Percentiles rank a stretch among this genome's conserved stretches.
Evolutionary conservation across 495 filamentous ascomycete species (phyloP).

Genomic region (Hypoxylon subgilvum): DNA sequence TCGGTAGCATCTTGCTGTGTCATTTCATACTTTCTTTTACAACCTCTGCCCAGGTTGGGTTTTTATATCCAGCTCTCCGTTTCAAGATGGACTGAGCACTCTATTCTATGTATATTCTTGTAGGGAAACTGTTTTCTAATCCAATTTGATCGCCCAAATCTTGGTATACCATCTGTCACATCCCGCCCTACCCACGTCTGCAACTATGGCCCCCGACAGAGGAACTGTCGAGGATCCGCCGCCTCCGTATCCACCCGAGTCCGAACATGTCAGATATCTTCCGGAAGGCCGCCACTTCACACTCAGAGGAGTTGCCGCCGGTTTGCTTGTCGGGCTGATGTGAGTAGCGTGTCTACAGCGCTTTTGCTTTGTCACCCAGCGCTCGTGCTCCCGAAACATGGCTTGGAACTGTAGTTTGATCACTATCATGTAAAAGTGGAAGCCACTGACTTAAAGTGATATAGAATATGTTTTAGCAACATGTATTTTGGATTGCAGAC

Average conservation of each 20-base stretch:
- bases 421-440: neutral
- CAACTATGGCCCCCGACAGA: conserved; percentile 37
- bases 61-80: conserved; percentile 6
- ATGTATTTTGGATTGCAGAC: conserved; percentile 94
- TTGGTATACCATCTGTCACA: neutral
- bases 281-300: conserved; percentile 74
- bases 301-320: conserved; percentile 76
- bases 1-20: neutral
- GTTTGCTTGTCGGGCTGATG: conserved; percentile 72
- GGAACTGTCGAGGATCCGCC: conserved; percentile 21
- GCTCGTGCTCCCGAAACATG: neutral
- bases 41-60: conserved; percentile 12
- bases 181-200: conserved; percentile 1
- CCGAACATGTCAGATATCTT: conserved; percentile 35
- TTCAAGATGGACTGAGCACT: conserved; percentile 4
- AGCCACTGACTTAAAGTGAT: neutral
- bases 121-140: neutral
- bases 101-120: neutral
- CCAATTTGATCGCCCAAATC: neutral
- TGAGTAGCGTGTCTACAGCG: conserved; percentile 6
- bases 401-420: neutral
- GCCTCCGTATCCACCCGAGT: conserved; percentile 17
- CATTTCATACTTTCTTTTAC: conserved; percentile 11
- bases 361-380: neutral
- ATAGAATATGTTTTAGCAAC: conserved; percentile 32